phyloP scores from a whole-genome alignment of 2,329 filamentous ascomycete species.

The Cercospora sesami region DNA sequence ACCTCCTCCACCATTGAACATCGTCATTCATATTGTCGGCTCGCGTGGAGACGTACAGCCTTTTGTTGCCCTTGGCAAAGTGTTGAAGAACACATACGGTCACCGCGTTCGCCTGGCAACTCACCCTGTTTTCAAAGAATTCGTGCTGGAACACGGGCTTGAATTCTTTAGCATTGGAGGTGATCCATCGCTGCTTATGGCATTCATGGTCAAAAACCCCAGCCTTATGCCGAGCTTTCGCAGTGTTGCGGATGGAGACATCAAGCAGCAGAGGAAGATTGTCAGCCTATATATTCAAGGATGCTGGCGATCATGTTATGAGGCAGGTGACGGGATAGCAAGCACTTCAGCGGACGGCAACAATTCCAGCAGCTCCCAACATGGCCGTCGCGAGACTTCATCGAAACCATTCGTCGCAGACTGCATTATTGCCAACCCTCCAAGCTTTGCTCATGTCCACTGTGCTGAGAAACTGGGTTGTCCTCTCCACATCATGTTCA shows the following conservation, averaged over 20 bases:
- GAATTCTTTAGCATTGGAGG: slow-evolving; percentile 57
- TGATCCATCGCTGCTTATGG: slow-evolving; percentile 56
- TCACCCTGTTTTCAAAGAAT: slow-evolving; percentile 51
- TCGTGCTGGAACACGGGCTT: slow-evolving; percentile 51
- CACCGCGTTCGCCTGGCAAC: slow-evolving; percentile 53
- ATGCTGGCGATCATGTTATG: slow-evolving; percentile 83
- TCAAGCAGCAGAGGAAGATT: slow-evolving; percentile 70
- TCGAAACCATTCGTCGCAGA: slow-evolving; percentile 75
- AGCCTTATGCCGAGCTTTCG: slow-evolving; percentile 81
- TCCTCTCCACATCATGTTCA: slow-evolving; percentile 85
- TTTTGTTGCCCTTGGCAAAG: slow-evolving; percentile 52
- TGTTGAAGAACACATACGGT: slow-evolving; percentile 50
- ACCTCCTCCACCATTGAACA: slow-evolving; percentile 50
- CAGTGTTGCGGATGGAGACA: slow-evolving; percentile 72
- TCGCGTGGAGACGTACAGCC: slow-evolving; percentile 54
- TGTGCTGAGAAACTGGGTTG: slow-evolving; percentile 73
- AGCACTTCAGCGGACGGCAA: slow-evolving; percentile 38
- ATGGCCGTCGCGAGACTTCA: slow-evolving; percentile 39
- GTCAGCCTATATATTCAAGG: slow-evolving; percentile 79
- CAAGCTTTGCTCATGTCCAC: slow-evolving; percentile 74
- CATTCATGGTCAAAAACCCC: slow-evolving; percentile 89
- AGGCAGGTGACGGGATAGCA: slow-evolving; percentile 67
- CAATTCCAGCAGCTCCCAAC: slow-evolving; percentile 50
- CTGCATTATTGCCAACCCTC: slow-evolving; percentile 75
- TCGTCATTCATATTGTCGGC: slow-evolving; percentile 53